Base-by-base conservation (phyloP, 306 rosid species). In the Betula pendula region DNA sequence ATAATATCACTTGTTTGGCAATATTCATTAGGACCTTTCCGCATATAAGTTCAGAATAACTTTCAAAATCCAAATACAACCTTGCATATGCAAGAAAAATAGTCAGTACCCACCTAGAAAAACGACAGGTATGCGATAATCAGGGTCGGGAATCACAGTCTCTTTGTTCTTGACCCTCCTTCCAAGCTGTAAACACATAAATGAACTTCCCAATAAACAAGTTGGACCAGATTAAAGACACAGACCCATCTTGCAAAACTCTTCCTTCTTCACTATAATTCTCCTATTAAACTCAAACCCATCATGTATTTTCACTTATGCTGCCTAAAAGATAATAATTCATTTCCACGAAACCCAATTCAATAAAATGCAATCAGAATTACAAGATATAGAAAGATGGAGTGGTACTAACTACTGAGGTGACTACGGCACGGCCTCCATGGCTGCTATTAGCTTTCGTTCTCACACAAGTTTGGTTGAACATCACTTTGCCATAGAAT, bases 121-220 rank as follows among this genome's bases (percentile, higher is more conserved):
- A 58, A 92, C 97, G 74, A 92, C 67, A 4, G 98, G 96, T 88
- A 95, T 88, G 71, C 98, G 79, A 70, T 95, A 95, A 87, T 95
- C 98, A 31, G 97, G 93, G 74, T 92, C 92, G 2, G 98, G 97
- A 75, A 95, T 76, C 79, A 92, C 97, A 9, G 93, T 90, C 85
- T 84, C 94, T 62, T 85, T 84, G 81, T 69, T 86, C 75, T 51
- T 78, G 71, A 74, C 83, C 84, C 68, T 88, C 87, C 84, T 88
- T 85, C 91, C 98, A 79, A 87, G 70, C 97, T 95, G 87, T 77
- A 77, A 80, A 77, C 76, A 27, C 42, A 65, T 31, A 89, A 75
- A 85, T 42, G 74, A 81, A 71, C 20, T 40, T 76, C 49, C 31
- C 52, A 53, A 78, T 49, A 79, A 74, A 63, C 72, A 84, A 73